phyloP scores from a whole-genome alignment of 2,329 filamentous ascomycete genomes.

The Westerdykella aurantiaca region DNA sequence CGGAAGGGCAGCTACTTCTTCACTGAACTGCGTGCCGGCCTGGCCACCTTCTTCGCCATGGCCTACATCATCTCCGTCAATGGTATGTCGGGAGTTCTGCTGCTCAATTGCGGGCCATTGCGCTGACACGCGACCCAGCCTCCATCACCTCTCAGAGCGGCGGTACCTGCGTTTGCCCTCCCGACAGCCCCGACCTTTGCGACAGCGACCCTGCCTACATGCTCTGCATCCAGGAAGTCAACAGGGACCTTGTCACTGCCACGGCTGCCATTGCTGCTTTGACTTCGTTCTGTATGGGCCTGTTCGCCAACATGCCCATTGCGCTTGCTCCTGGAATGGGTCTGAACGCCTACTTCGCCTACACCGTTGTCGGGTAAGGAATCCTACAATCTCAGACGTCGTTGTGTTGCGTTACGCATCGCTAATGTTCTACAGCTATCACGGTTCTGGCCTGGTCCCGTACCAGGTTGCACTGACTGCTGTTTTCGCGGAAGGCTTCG shows the following conservation, averaged over 20 bases:
- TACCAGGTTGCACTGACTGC: slow-evolving; percentile 74
- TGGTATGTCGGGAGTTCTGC: slow-evolving; percentile 22
- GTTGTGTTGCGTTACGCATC: background rate
- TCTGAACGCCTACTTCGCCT: slow-evolving; percentile 82
- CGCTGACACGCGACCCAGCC: slow-evolving; percentile 14
- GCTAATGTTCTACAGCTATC: slow-evolving; percentile 1
- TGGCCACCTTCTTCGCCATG: slow-evolving; percentile 59
- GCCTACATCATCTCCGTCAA: slow-evolving; percentile 61
- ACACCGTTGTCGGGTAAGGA: slow-evolving; percentile 75
- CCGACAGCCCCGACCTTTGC: slow-evolving; percentile 49
- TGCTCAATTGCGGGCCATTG: background rate
- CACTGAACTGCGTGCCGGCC: slow-evolving; percentile 75
- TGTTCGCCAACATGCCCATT: slow-evolving; percentile 76
- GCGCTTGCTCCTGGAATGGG: slow-evolving; percentile 72
- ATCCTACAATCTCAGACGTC: slow-evolving; percentile 51
- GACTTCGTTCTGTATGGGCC: slow-evolving; percentile 75
- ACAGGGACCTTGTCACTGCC: slow-evolving; percentile 75
- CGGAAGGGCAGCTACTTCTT: slow-evolving; percentile 72
- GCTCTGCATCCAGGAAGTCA: slow-evolving; percentile 58
- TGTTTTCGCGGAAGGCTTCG: slow-evolving; percentile 81
- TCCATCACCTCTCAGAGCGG: slow-evolving; percentile 66
- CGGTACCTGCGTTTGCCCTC: slow-evolving; percentile 69
- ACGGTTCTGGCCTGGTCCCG: slow-evolving; percentile 50
- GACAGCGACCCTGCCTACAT: slow-evolving; percentile 53
- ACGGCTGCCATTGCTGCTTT: slow-evolving; percentile 78